Evolutionary conservation across 2,329 filamentous ascomycete species (phyloP), one percentile per base, ranked within the genome.

Genomic region (Scorias spongiosa): DNA sequence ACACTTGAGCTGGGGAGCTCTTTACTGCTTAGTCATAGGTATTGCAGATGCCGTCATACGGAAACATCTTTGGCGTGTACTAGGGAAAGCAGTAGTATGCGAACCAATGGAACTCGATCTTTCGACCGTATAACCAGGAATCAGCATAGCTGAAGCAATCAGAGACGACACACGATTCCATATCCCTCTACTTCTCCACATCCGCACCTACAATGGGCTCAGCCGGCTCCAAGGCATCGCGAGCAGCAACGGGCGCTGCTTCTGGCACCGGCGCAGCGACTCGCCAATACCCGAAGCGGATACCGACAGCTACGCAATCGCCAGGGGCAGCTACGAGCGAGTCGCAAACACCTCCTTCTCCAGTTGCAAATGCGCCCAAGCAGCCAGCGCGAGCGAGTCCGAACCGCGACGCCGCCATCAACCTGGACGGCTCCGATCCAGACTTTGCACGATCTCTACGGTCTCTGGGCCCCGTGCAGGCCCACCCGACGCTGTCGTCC

Each of bases 401-500:
- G 29, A 52, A 53, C 2, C 61, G 63, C 43, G 62, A 63, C 41
- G 59, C 65, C 57, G 72, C 70, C 41, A 71, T 79, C 48, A 72
- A 78, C 51, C 66, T 75, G 54, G 76, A 80, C 55, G 75, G 68
- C 44, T 70, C 69, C 46, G 76, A 80, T 55, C 75, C 75, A 1
- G 66, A 72, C 55, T 89, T 71, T 75, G 83, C 88, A 70, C 80
- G 77, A 58, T 93, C 87, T 50, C 84, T 96, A 49, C 82, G 79
- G 53, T 65, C 63, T 39, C 65, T 80, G 46, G 76, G 75, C 45
- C 69, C 74, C 44, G 75, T 78, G 7, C 70, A 69, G 43, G 73
- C 74, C 28, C 71, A 70, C 46, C 73, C 73, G 2, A 75, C 74
- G 20, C 65, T 70, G 48, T 77, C 74, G 10, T 63, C 68, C 29